A percentile compares a stretch with the other conserved stretches of the same genome.
Conservation (phyloP, 768 basidiomycete genomes). For the Pholiota microspora region DNA sequence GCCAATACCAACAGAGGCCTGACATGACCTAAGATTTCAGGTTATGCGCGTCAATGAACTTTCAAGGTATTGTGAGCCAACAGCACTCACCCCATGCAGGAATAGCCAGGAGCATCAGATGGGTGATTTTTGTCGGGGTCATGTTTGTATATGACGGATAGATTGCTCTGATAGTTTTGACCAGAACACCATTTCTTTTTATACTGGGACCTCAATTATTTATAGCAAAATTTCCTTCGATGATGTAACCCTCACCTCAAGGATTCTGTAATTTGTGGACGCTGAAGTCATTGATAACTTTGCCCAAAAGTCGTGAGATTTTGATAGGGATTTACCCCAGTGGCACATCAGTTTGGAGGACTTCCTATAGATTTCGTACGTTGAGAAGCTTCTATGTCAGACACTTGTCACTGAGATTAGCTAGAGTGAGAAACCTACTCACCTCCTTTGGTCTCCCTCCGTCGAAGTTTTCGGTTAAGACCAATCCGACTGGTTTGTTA, state of each 20-base stretch:
- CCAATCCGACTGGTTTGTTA: too few relatives aligned
- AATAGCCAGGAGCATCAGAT: background rate
- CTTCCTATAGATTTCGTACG: background rate
- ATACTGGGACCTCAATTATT: background rate
- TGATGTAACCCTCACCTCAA: background rate
- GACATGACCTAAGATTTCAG: conserved; percentile 8
- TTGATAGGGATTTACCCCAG: background rate
- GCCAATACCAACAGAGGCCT: conserved; percentile 11
- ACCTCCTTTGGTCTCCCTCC: too few relatives aligned
- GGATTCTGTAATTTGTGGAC: background rate
- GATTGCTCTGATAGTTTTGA: background rate
- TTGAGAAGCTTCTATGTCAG: background rate
- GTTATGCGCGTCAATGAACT: background rate
- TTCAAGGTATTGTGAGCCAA: background rate
- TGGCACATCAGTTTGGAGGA: background rate
- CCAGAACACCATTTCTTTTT: background rate
- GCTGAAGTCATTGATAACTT: background rate
- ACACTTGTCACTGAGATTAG: background rate
- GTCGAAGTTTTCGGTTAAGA: background rate
- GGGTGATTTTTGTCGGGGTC: background rate
- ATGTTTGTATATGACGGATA: background rate
- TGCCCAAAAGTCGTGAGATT: background rate
- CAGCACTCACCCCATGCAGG: background rate
- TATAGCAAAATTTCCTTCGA: background rate
- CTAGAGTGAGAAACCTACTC: background rate